These are phyloP conservation scores for Forsythia suspensa DNA, from an alignment of 257 asterid genomes.

Conservation along the genomic window DNA sequence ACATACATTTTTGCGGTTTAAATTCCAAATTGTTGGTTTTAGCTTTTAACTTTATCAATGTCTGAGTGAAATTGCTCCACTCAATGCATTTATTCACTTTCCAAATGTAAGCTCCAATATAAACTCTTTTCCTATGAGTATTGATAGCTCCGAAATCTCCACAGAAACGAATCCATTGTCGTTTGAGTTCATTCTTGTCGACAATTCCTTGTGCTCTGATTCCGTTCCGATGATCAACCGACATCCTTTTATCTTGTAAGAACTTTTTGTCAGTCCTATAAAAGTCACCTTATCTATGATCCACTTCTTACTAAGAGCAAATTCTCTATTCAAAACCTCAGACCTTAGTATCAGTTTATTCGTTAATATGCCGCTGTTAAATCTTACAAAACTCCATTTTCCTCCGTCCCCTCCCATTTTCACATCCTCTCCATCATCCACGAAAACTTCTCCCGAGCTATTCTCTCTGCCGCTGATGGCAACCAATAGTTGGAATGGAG, in stretches of 20 bases:
- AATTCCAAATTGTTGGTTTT: too few species aligned
- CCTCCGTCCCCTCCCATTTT: slow-evolving; percentile 46
- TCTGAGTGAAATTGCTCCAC: background rate
- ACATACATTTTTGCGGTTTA: too few species aligned
- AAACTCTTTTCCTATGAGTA: slow-evolving; percentile 39
- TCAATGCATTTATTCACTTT: background rate
- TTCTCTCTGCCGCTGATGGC: slow-evolving; percentile 24
- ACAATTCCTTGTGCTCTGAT: background rate
- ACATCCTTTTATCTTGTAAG: slow-evolving; percentile 21
- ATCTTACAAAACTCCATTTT: slow-evolving; percentile 43
- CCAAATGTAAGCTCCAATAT: slow-evolving; percentile 24
- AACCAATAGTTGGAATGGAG: slow-evolving; percentile 48
- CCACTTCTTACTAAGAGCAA: slow-evolving; percentile 41
- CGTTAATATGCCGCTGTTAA: slow-evolving; percentile 22
- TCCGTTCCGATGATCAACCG: slow-evolving; percentile 15
- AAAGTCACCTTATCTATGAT: slow-evolving; percentile 28
- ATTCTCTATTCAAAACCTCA: slow-evolving; percentile 34
- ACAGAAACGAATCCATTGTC: slow-evolving; percentile 29
- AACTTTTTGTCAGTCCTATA: slow-evolving; percentile 33
- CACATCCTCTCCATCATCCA: slow-evolving; percentile 60
- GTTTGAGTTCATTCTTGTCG: background rate
- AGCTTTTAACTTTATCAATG: too few species aligned
- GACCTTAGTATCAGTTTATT: slow-evolving; percentile 38
- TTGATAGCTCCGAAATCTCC: slow-evolving; percentile 32
- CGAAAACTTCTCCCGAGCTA: slow-evolving; percentile 52